Percentiles rank a stretch among this genome's conserved stretches.
phyloP scores from a whole-genome alignment of 1,284 basidiomycete genomes.

The Heterobasidion occidentale region DNA sequence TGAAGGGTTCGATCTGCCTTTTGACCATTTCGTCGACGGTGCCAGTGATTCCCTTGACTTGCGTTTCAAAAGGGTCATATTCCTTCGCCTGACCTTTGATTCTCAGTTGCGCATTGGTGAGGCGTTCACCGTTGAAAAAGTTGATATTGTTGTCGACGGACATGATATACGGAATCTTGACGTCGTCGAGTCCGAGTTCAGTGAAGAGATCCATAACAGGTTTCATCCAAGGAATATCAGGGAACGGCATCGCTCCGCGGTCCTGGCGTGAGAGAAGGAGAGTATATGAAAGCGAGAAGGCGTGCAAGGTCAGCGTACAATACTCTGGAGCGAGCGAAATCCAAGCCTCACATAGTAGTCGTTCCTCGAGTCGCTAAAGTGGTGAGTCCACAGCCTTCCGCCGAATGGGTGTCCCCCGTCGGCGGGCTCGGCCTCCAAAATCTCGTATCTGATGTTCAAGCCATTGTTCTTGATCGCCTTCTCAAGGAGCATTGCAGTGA shows the following conservation, averaged over 20 bases:
- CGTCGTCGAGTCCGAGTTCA: not conserved
- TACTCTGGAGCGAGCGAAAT: no score
- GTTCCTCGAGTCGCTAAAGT: constrained; percentile 9
- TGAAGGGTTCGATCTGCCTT: constrained; percentile 8
- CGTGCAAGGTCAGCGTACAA: constrained; percentile 15
- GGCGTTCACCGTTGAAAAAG: not conserved
- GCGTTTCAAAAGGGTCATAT: not conserved
- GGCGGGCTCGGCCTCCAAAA: not conserved
- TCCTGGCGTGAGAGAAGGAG: not conserved
- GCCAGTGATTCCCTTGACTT: not conserved
- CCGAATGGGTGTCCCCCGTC: constrained; percentile 16
- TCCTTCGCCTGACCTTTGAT: not conserved
- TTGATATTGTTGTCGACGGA: not conserved
- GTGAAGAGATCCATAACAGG: not conserved
- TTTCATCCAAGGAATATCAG: not conserved
- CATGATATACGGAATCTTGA: not conserved
- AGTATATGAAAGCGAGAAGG: constrained; percentile 8
- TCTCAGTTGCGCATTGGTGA: not conserved
- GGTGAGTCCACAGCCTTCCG: constrained; percentile 26
- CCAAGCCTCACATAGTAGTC: constrained; percentile 3
- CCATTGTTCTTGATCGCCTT: not conserved
- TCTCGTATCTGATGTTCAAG: not conserved
- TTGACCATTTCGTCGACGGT: not conserved
- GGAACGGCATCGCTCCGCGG: not conserved
- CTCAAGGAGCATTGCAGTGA: not conserved